Conservation (phyloP, 2,329 filamentous ascomycete genomes). For the Trichophyton simii region DNA sequence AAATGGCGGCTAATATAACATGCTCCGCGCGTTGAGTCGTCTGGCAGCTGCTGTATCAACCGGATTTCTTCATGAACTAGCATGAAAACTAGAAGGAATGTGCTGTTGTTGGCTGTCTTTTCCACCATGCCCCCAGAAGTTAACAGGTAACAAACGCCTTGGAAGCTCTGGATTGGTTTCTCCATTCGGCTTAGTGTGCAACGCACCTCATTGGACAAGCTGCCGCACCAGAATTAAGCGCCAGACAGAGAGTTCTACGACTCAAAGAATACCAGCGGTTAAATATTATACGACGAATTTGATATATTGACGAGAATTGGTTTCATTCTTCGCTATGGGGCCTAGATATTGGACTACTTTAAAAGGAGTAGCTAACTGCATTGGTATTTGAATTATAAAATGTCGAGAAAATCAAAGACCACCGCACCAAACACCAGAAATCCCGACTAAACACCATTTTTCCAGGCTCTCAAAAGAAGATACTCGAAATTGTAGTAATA, state of each 20-base stretch:
- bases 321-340: too few species aligned
- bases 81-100: not conserved
- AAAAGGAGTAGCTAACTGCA: not conserved
- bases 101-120: not conserved
- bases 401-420: not conserved
- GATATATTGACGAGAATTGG: not conserved
- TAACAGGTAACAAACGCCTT: not conserved
- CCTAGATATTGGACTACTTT: not conserved
- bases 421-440: constrained; percentile 1
- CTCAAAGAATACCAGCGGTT: too few species aligned
- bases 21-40: not conserved
- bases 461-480: not conserved
- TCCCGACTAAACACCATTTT: not conserved
- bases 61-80: not conserved
- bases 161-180: not conserved
- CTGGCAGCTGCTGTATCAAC: not conserved
- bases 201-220: not conserved
- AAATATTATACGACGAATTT: not conserved
- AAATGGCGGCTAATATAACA: not conserved
- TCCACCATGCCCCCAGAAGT: not conserved
- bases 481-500: constrained; percentile 1
- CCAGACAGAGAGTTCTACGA: too few species aligned
- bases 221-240: too few species aligned
- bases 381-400: not conserved
- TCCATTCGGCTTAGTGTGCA: constrained; percentile 1